A percentile compares a stretch with the other conserved stretches of the same genome.
phyloP scores from a whole-genome alignment of 2,329 filamentous ascomycete species.

The Colletotrichum ledebouriae region DNA sequence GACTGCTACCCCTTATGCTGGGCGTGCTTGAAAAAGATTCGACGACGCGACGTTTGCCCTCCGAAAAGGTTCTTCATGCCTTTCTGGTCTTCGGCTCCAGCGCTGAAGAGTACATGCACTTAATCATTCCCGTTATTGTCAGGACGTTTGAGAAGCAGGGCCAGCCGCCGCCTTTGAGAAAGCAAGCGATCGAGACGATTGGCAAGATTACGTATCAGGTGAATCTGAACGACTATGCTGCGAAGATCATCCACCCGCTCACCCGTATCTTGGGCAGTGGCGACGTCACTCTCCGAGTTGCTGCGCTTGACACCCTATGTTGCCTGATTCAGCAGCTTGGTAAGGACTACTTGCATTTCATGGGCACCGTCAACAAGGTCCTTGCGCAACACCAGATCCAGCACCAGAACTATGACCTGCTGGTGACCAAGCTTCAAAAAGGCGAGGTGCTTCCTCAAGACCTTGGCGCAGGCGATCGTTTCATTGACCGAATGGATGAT shows the following conservation, averaged over 20 bases:
- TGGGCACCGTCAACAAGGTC: conserved; percentile 91
- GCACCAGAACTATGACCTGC: conserved; percentile 91
- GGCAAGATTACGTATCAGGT: conserved; percentile 95
- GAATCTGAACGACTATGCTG: conserved; percentile 96
- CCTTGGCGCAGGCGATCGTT: conserved; percentile 86
- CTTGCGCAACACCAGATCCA: conserved; percentile 84
- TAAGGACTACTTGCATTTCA: conserved; percentile 94
- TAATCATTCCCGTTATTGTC: conserved; percentile 96
- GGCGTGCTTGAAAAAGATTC: conserved; percentile 90
- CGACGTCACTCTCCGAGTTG: conserved; percentile 80
- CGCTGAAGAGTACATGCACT: conserved; percentile 98
- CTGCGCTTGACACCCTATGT: conserved; percentile 93
- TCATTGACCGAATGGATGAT: conserved; percentile 83
- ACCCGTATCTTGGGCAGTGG: conserved; percentile 82
- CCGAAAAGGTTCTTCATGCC: conserved; percentile 91
- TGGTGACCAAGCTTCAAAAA: conserved; percentile 93
- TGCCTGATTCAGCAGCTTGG: conserved; percentile 96
- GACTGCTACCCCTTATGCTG: conserved; percentile 92
- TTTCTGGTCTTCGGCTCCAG: conserved; percentile 97
- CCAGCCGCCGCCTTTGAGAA: conserved; percentile 83
- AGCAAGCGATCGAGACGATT: conserved; percentile 92
- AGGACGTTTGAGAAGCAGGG: conserved; percentile 91
- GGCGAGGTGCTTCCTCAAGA: conserved; percentile 96
- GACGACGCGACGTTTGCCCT: conserved; percentile 81
- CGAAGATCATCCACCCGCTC: conserved; percentile 95